Evolutionary conservation across 1,284 basidiomycete genomes (phyloP), one percentile per base, ranked within the genome.

Genomic region (Flammula alnicola): DNA sequence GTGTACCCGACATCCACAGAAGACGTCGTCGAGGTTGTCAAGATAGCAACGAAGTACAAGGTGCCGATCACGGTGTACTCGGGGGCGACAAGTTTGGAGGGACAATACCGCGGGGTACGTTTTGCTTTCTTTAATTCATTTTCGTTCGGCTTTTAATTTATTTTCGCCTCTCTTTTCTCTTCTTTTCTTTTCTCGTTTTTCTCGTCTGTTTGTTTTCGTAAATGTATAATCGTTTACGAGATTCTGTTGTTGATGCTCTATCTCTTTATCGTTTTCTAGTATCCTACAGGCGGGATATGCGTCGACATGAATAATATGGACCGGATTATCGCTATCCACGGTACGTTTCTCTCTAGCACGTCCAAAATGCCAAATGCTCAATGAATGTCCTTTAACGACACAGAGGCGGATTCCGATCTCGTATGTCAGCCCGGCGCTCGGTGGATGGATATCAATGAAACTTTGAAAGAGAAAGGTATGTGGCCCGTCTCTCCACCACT

Each of bases 301-400:
- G 73, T 98, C 19, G 94, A 98, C 67, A 73, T 98, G 69, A 84
- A 83, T 1, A 71, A 72, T 10, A 98, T 98, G 95, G 83, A 95
- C 67, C 79, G 81, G 53, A 89, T 98, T 43, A 62, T 96, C 12
- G 78, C 80, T 45, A 84, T 95, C 40, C 80, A 93, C 62, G 85
- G 89, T 86, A 55, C 22, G 74, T 63, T 20, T 29, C 35, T 8
- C 27, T 31, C 10, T 23, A n/a, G n/a, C n/a, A n/a, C n/a, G n/a
- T 27, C 17, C 27, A 29, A 12, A 7, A 8, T 12, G 6, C 16
- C n/a, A 22, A 10, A 36, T 19, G 35, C 19, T 32, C 33, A 25
- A 20, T 61, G 14, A 57, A 47, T 20, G 14, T n/a, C 26, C 22
- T 9, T 25, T 16, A 14, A 22, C 3, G n/a, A 16, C 26, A 17